Percentiles rank a stretch among this genome's conserved stretches.
Evolutionary conservation across 1,284 basidiomycete genomes (phyloP).

Genomic region (Cerrena zonata): DNA sequence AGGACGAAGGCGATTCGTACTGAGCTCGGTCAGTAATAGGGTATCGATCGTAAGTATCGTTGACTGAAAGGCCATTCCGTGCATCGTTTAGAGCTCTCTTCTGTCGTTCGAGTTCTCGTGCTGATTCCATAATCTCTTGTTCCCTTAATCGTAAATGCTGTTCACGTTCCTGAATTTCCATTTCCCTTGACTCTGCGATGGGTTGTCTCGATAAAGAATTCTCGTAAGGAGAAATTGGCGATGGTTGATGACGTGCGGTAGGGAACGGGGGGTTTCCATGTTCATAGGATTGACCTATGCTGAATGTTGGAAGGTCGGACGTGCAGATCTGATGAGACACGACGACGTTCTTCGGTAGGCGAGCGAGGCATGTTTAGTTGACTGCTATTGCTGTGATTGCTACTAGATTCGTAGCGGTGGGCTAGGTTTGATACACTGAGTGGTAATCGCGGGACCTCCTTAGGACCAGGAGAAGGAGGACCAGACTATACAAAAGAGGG

Average conservation of each 20-base stretch:
- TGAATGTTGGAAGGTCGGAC: not conserved
- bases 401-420: constrained; percentile 44
- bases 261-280: not conserved
- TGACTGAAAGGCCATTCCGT: not conserved
- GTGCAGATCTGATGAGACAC: constrained; percentile 14
- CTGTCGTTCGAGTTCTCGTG: constrained; percentile 35
- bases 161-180: constrained; percentile 50
- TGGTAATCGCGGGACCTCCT: constrained; percentile 55
- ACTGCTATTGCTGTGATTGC: no score
- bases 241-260: constrained; percentile 3
- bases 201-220: constrained; percentile 36
- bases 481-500: constrained; percentile 35
- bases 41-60: constrained; percentile 14
- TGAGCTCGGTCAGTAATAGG: constrained; percentile 13
- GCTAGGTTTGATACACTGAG: constrained; percentile 64
- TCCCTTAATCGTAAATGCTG: constrained; percentile 51
- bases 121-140: constrained; percentile 48
- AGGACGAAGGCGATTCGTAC: constrained; percentile 14
- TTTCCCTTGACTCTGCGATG: constrained; percentile 43
- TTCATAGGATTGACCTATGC: not conserved
- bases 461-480: constrained; percentile 48
- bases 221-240: constrained; percentile 17
- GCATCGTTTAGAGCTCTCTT: constrained; percentile 5
- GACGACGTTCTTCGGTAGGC: constrained; percentile 15
- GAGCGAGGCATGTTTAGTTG: not conserved